Evolutionary conservation across 2,329 filamentous ascomycete genomes (phyloP).

Genomic region (Fusarium sororula): DNA sequence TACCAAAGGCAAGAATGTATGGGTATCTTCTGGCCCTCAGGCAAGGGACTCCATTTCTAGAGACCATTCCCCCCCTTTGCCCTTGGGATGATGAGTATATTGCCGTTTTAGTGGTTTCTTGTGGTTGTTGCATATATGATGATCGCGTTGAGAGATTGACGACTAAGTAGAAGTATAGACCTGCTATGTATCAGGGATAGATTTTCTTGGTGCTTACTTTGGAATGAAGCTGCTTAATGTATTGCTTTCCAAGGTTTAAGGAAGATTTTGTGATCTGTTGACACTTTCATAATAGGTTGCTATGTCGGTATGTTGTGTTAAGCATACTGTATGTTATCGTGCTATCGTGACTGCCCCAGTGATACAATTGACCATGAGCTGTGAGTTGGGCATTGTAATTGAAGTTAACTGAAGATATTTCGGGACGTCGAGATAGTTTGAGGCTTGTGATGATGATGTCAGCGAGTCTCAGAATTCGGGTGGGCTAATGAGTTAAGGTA

Average conservation of each 20-base stretch:
- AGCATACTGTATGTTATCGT: neutral
- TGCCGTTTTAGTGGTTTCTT: neutral
- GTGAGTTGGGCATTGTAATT: neutral
- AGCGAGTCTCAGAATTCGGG: neutral
- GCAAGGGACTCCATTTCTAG: neutral
- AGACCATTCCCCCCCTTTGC: neutral
- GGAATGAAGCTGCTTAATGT: neutral
- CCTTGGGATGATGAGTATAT: neutral
- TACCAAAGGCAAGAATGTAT: constrained; percentile 23
- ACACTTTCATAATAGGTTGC: neutral
- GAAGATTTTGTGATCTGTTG: neutral
- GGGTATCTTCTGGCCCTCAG: neutral
- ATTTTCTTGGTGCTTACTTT: neutral
- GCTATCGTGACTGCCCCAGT: neutral
- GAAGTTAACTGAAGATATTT: neutral
- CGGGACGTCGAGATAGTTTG: neutral
- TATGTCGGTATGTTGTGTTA: too few species aligned
- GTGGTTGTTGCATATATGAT: neutral
- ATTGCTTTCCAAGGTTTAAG: neutral
- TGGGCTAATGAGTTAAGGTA: neutral
- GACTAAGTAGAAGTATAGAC: neutral
- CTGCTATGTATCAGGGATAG: neutral
- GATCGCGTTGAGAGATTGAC: neutral
- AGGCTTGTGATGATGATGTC: neutral
- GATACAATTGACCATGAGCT: neutral